A percentile compares a stretch with the other conserved stretches of the same genome.
phyloP scores from a whole-genome alignment of 2,329 filamentous ascomycete genomes.

The Scortechinia acanthostroma region DNA sequence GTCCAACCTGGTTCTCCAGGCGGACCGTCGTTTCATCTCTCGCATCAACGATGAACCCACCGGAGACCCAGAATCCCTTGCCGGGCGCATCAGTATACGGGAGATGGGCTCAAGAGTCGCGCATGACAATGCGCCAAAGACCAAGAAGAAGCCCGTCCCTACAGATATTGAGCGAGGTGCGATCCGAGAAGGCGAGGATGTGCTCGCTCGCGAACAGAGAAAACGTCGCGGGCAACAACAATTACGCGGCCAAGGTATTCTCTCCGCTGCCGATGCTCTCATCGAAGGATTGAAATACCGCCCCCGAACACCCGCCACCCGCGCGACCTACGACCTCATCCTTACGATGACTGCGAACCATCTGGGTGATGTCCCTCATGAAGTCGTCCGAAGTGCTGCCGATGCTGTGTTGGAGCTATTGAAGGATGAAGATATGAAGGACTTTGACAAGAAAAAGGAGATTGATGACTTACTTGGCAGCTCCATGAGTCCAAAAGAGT shows the following conservation, averaged over 20 bases:
- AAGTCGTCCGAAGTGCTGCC: slow-evolving; percentile 85
- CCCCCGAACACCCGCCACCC: slow-evolving; percentile 82
- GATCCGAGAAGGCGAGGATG: slow-evolving; percentile 74
- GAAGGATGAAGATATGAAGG: slow-evolving; percentile 92
- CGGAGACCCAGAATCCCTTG: slow-evolving; percentile 93
- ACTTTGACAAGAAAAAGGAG: slow-evolving; percentile 97
- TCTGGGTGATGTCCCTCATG: slow-evolving; percentile 86
- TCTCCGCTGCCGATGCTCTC: slow-evolving; percentile 76
- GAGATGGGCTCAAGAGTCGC: slow-evolving; percentile 87
- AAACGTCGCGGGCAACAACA: slow-evolving; percentile 70
- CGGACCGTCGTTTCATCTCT: slow-evolving; percentile 90
- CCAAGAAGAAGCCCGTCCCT: slow-evolving; percentile 44
- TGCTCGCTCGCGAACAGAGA: slow-evolving; percentile 67
- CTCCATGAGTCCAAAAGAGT: slow-evolving; percentile 77
- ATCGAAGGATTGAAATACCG: slow-evolving; percentile 89
- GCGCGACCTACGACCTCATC: slow-evolving; percentile 89
- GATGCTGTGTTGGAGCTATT: slow-evolving; percentile 85
- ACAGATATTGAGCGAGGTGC: slow-evolving; percentile 69
- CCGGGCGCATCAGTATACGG: slow-evolving; percentile 82
- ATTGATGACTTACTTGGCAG: slow-evolving; percentile 88
- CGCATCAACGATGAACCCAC: slow-evolving; percentile 90
- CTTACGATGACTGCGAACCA: slow-evolving; percentile 81
- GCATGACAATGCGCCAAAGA: slow-evolving; percentile 72
- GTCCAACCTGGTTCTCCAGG: slow-evolving; percentile 99
- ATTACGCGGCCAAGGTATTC: slow-evolving; percentile 52